Evolutionary conservation across 331 rosid genomes (phyloP).

Genomic region (Quercus phellos): DNA sequence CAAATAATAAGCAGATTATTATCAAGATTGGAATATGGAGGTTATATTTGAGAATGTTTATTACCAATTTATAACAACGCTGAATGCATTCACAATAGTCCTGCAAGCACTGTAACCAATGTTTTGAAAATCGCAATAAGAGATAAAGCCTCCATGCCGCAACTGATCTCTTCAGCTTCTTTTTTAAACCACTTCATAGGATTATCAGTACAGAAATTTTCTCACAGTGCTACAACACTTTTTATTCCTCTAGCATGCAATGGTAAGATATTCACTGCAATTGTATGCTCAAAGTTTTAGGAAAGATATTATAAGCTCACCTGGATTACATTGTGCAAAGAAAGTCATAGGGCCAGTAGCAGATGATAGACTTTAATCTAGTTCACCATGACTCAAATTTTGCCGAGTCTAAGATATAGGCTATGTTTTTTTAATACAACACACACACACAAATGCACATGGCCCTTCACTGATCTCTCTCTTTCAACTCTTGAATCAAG

Average conservation of each 20-base stretch:
- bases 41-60: no score
- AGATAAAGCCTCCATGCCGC: no score
- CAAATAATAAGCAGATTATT: neutral
- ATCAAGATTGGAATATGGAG: neutral
- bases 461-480: neutral
- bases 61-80: no score
- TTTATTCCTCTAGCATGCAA: neutral
- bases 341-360: no score
- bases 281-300: neutral
- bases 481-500: neutral
- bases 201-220: neutral
- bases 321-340: no score
- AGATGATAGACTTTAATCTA: neutral
- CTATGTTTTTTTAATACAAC: neutral
- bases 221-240: neutral
- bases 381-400: neutral
- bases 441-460: neutral
- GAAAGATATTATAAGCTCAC: no score
- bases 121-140: no score
- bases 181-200: no score
- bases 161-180: no score
- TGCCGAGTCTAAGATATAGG: neutral
- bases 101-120: no score
- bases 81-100: no score
- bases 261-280: neutral